Base-by-base conservation (phyloP, 148 eudicot species). In the Chenopodium quinoa region DNA sequence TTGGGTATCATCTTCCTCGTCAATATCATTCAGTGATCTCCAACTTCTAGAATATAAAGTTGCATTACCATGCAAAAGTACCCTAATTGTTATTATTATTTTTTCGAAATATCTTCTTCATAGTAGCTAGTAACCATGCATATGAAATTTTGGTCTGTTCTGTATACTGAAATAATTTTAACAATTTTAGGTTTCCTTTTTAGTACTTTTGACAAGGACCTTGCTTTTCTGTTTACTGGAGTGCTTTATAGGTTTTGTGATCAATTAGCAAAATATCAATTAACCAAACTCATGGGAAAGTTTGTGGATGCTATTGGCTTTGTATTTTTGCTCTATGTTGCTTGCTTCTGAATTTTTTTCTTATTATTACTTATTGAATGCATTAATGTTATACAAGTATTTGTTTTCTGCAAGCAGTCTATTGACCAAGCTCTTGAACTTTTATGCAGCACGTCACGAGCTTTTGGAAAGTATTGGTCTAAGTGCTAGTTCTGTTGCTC, bases 401-500 rank as follows among this genome's bases (percentile, higher is more conserved):
- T 44, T 62, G 68, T 17, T 58, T 40, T 14, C 14, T 52, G 72
- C 70, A 34, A n/a, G 63, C 68, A 60, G 34, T 75, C 63, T 71
- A 32, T 73, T 86, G 63, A 66, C 69, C 32, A 47, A 12, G 47
- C 62, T 2, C 34, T 64, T 68, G 32, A 69, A 72, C 67, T 79
- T 60, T 80, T 75, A 62, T 60, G 76, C 87, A 95, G 98, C 86
- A 73, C 94, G 93, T 66, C 94, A 90, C 83, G 97, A 93, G 82
- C 92, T 93, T 73, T 74, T 93, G 60, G 91, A 91, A 82, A 91
- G 82, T 80, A 82, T 95, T 73, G 99, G 99, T 40, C 60, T 91
- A 52, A 93, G 77, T 78, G 91, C 91, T 73, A 96, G 92, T 78
- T 91, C 84, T 73, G 82, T 93, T 86, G 97, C 99, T 46, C 93